Evolutionary conservation across 768 basidiomycete species (phyloP), one percentile per base, ranked within the genome.

Genomic region (Rhodotorula graminis): DNA sequence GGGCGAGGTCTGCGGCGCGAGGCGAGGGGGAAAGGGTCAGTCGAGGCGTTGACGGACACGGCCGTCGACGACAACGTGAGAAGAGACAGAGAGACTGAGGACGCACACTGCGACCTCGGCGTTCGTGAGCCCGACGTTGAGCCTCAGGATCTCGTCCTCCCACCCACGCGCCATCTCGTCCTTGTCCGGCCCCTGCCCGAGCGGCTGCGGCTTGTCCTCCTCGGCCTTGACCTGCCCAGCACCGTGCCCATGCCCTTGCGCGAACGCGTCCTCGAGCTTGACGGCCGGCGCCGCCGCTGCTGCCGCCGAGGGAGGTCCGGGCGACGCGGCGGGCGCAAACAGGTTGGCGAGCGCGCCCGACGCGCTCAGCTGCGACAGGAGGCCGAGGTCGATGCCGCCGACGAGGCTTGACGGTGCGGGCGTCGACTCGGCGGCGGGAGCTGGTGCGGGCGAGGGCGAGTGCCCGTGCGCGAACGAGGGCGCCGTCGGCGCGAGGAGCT

Each of bases 61-160:
- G n/a, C 37, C 12, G 44, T 52, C 37, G 52, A 49, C 33, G 12
- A 27, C 2, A 5, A 10, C 3, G 53, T 16, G 53, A 31, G 33
- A 67, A 10, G 15, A 33, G 23, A 25, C 8, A 42, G 64, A 12
- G 9, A 3, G 40, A 33, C 18, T 4, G 9, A 18, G 55, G 60
- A 81, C 85, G 65, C 81, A 93, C 92, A 84, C 88, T 49, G 85
- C 82, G 15, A 93, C 87, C 73, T 90, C 92, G n/a, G 86, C 80
- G 65, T 84, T 88, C 3, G 85, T 86, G 37, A 93, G 82, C 68
- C 84, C 85, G 67, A 92, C 84, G 47, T 84, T 83, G 69, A 89
- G 84, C 2, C 65, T 27, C 37, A 71, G 33, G 19, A 68, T 59
- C 63, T 72, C 67, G 1, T 64, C 71, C 53, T 68, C 62, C 71